Conservation (phyloP, 2,329 filamentous ascomycete species). For the Pseudogymnoascus sp. region DNA sequence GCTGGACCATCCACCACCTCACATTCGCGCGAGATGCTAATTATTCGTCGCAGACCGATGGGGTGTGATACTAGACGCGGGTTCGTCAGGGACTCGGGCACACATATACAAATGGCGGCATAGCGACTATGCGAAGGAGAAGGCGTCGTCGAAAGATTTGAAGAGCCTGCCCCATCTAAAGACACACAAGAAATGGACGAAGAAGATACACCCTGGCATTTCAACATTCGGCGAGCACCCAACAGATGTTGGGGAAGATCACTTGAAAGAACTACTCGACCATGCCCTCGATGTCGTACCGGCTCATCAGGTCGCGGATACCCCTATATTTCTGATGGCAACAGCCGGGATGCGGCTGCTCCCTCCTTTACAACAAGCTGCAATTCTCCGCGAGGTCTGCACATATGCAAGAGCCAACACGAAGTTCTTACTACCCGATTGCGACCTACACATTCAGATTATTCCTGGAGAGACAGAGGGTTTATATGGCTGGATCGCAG, state of each 20-base stretch:
- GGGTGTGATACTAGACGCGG: constrained; percentile 94
- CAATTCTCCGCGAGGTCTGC: constrained; percentile 71
- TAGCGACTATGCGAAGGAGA: constrained; percentile 55
- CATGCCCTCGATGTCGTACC: constrained; percentile 78
- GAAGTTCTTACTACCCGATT: constrained; percentile 81
- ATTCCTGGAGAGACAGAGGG: constrained; percentile 95
- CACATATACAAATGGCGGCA: constrained; percentile 94
- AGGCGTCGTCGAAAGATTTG: constrained; percentile 51
- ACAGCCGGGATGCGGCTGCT: constrained; percentile 92
- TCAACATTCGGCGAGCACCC: constrained; percentile 80
- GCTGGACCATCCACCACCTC: not conserved
- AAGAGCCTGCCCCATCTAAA: constrained; percentile 69
- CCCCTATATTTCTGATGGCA: constrained; percentile 89
- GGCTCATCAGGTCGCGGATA: constrained; percentile 65
- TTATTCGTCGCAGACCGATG: constrained; percentile 50
- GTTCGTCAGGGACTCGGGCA: constrained; percentile 90
- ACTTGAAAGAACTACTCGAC: constrained; percentile 70
- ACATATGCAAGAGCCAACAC: constrained; percentile 70
- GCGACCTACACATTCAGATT: constrained; percentile 80
- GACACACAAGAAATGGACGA: constrained; percentile 79
- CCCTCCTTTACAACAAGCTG: constrained; percentile 60
- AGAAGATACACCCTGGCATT: constrained; percentile 89
- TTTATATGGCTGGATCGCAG: constrained; percentile 93
- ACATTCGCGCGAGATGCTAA: not conserved
- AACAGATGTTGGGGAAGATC: constrained; percentile 67